Base-by-base conservation (phyloP, 208 protist species). In the Crithidia mellificae region DNA sequence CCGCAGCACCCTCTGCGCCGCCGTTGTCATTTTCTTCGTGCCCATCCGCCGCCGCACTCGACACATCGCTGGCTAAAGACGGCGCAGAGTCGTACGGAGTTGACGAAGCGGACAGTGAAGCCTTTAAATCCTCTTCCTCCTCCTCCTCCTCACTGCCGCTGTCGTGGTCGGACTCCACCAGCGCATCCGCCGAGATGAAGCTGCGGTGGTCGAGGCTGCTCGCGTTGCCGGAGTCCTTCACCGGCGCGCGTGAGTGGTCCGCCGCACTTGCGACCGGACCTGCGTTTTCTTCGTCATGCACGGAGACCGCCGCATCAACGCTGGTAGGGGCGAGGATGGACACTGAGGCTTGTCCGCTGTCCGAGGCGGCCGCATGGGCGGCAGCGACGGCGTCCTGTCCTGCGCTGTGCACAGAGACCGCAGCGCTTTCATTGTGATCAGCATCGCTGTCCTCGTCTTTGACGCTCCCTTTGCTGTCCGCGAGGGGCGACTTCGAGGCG, bases 131-230 rank as follows among this genome's bases (percentile, higher is more conserved):
- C n/a, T n/a, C n/a, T n/a, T n/a, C n/a, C n/a, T n/a, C n/a, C n/a
- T n/a, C n/a, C n/a, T n/a, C n/a, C n/a, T n/a, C n/a, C 9, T 6
- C 5, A 15, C 39, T 44, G n/a, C 55, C 59, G 4, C 32, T 44
- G 0, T 55, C 46, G 19, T 46, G 20, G 30, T 55, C 59, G 32
- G 27, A 36, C 8, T 39, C 46, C 30, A 36, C 59, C 47, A 65
- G 34, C 30, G 59, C 59, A n/a, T 65, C 46, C 12, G 46, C 46
- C 9, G 59, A 65, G 22, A 65, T n/a, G n/a, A 55, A 53, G 24
- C 46, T 55, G 3, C 59, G 44, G 32, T 34, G 32, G 15, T 55
- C 59, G 6, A 55, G 46, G 27, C 59, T 55, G 34, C 59, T 46
- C 7, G 39, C 47, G 47, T 30, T 43, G 22, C 22, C 29, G 14